Conservation (phyloP, 2,329 filamentous ascomycete genomes). For the Aspergillus thermomutatus region DNA sequence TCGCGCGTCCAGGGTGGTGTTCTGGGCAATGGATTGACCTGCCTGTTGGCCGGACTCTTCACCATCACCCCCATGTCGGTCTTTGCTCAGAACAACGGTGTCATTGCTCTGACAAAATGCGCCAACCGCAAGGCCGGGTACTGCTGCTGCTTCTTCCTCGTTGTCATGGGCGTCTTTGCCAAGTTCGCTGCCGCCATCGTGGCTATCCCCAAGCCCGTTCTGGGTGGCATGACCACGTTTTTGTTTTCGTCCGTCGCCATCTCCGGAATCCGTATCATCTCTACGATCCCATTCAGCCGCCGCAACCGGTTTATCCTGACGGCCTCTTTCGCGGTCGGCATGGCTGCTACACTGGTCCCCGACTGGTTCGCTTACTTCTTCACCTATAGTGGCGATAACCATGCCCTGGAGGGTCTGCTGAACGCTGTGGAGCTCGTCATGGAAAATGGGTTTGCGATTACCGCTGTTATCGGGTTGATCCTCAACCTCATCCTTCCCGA, state of each 20-base stretch:
- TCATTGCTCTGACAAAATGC: constrained; percentile 65
- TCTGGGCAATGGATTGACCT: constrained; percentile 64
- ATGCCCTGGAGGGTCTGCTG: constrained; percentile 60
- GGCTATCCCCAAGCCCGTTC: constrained; percentile 55
- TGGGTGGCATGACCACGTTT: constrained; percentile 58
- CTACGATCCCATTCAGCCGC: constrained; percentile 59
- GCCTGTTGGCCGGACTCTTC: constrained; percentile 59
- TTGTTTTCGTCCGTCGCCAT: constrained; percentile 65
- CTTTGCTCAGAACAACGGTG: constrained; percentile 68
- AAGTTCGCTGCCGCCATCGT: constrained; percentile 69
- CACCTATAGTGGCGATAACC: constrained; percentile 54
- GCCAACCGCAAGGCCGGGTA: constrained; percentile 67
- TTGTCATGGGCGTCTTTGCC: constrained; percentile 67
- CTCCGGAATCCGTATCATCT: constrained; percentile 64
- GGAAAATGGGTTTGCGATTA: constrained; percentile 61
- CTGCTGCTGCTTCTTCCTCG: constrained; percentile 62
- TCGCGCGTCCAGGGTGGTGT: constrained; percentile 68
- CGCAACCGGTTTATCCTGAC: constrained; percentile 66
- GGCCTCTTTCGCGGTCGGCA: constrained; percentile 58
- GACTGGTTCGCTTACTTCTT: constrained; percentile 49
- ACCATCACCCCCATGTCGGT: constrained; percentile 68
- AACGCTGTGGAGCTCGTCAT: constrained; percentile 62
- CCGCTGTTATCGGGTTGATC: constrained; percentile 67
- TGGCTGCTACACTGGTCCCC: constrained; percentile 50
- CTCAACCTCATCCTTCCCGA: constrained; percentile 71